These are phyloP conservation scores for Luffa aegyptiaca DNA, from an alignment of 306 rosid genomes.

Conservation along the genomic window DNA sequence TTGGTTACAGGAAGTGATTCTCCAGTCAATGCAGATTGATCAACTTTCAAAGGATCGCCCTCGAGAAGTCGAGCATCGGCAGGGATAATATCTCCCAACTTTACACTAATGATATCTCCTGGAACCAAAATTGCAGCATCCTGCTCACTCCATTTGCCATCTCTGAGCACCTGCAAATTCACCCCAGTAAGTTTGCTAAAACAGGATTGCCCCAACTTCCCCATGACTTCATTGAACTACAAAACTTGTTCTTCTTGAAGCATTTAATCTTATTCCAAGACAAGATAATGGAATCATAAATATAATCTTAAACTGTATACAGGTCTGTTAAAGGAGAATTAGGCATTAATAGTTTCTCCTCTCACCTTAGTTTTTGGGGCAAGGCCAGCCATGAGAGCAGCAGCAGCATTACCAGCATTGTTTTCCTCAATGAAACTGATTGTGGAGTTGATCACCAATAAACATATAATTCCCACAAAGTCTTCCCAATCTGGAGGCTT, in stretches of 20 bases:
- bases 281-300: neutral
- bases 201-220: too few relatives aligned
- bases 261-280: too few relatives aligned
- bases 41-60: constrained; percentile 82
- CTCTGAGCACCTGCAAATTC: constrained; percentile 68
- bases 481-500: constrained; percentile 98
- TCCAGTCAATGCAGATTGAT: constrained; percentile 92
- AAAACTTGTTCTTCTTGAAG: neutral
- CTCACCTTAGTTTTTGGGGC: constrained; percentile 93
- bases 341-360: neutral
- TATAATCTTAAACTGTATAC: neutral
- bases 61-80: constrained; percentile 99
- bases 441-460: constrained; percentile 78
- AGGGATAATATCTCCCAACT: constrained; percentile 86
- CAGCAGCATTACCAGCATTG: constrained; percentile 97
- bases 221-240: neutral
- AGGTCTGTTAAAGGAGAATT: neutral
- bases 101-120: constrained; percentile 81
- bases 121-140: constrained; percentile 96
- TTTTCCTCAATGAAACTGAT: constrained; percentile 97
- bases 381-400: constrained; percentile 98
- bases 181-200: neutral
- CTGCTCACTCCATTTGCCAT: constrained; percentile 80
- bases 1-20: constrained; percentile 88
- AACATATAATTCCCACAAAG: constrained; percentile 71